These are phyloP conservation scores for Aspergillus fischeri DNA, from an alignment of 2,329 filamentous ascomycete species.

Conservation along the genomic window DNA sequence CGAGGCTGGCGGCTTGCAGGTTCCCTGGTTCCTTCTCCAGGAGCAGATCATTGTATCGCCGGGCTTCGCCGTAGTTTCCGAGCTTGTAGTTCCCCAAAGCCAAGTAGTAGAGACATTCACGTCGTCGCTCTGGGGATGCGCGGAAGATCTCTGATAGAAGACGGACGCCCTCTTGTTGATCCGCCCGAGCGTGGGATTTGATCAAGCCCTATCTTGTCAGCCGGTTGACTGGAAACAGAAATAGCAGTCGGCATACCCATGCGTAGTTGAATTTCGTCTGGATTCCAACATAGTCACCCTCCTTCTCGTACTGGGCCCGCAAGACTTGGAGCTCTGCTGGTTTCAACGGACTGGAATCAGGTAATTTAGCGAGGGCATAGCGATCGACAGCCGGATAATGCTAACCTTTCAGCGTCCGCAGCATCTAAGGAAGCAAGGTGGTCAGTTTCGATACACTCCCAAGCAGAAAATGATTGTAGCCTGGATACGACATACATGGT, in stretches of 20 bases:
- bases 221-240: not conserved
- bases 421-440: constrained; percentile 62
- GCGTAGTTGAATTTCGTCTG: constrained; percentile 99
- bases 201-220: constrained; percentile 69
- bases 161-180: constrained; percentile 92
- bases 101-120: constrained; percentile 98
- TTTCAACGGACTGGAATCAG: constrained; percentile 69
- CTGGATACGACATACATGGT: constrained; percentile 41
- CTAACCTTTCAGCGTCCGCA: constrained; percentile 89
- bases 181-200: constrained; percentile 76
- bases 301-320: constrained; percentile 91
- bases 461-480: not conserved
- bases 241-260: constrained; percentile 63
- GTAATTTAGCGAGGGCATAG: constrained; percentile 6
- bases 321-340: constrained; percentile 88
- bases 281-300: constrained; percentile 92
- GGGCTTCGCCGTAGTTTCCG: constrained; percentile 91
- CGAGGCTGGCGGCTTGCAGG: constrained; percentile 81
- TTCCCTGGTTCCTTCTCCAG: constrained; percentile 89
- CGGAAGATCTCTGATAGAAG: constrained; percentile 97
- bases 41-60: constrained; percentile 89
- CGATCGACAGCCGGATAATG: not conserved
- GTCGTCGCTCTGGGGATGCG: constrained; percentile 81
- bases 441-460: constrained; percentile 1
- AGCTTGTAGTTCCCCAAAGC: constrained; percentile 97